Base-by-base conservation (phyloP, 495 filamentous ascomycete genomes). In the Echria macrotheca region DNA sequence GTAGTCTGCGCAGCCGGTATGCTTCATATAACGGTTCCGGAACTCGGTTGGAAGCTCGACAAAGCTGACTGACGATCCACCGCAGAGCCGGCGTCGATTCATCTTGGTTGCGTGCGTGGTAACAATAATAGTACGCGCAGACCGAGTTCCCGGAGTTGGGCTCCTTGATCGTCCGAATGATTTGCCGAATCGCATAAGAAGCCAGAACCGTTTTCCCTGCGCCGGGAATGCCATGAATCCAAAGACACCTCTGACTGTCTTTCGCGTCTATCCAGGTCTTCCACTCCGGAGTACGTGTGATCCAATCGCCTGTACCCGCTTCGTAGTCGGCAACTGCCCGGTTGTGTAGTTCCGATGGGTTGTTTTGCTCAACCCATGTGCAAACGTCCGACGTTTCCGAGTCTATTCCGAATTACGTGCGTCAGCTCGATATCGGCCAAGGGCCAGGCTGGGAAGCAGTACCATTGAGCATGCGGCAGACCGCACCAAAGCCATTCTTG, bases 201-300 rank as follows among this genome's bases (percentile, higher is more conserved):
- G 58, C 55, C 1, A 72, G 53, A 5, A 72, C 55, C 17, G 69
- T 67, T 43, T 73, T 74, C 10, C 69, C 69, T 17, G 66, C 61
- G 1, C 71, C 71, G 1, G 67, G 69, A 9, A 74, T 72, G 4
- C 69, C 69, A 31, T 63, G 52, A 5, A 72, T 63, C 68, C 66
- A 70, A 5, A 71, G 44, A 29, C 50, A 66, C 1, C 58, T 63
- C n/a, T n/a, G n/a, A n/a, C 7, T 12, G 15, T 21, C 14, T 21
- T 49, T 19, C 0, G n/a, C 43, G 22, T 41, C 33, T 9, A 65
- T 18, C 66, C 66, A 69, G 29, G 33, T 33, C 0, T 28, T 31
- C 64, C 61, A 65, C 12, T 64, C 58, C 3, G 44, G 32, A 4
- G 39, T 46, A 0, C 58, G 61, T 5, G 58, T 32, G 5, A 69